Percentiles rank a stretch among this genome's conserved stretches.
phyloP scores from a whole-genome alignment of 208 protist genomes.

The Acanthamoeba castellanii region DNA sequence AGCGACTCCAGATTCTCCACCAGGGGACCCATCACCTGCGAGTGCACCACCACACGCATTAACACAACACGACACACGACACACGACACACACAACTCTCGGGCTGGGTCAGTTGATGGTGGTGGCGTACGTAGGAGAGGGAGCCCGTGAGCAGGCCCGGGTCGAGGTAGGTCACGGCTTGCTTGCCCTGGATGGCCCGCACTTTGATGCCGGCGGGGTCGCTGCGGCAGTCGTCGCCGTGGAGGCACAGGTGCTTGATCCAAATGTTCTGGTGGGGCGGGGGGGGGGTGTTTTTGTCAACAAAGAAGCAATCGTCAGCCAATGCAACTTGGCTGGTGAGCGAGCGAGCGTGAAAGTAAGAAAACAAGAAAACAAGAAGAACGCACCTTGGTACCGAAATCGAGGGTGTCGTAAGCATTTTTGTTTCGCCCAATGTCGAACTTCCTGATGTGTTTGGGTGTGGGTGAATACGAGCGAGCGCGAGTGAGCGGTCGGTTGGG shows the following conservation, averaged over 20 bases:
- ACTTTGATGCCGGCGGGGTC: conserved; percentile 63
- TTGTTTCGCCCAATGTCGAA: neutral
- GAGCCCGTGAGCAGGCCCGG: conserved; percentile 40
- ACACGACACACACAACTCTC: no score
- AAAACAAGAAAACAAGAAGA: neutral
- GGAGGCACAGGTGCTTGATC: conserved; percentile 59
- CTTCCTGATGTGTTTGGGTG: neutral
- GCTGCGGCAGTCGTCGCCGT: conserved; percentile 43
- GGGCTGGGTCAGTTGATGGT: no score
- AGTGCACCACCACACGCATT: neutral
- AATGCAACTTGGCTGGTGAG: neutral
- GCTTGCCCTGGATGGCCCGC: conserved; percentile 36
- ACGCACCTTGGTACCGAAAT: neutral
- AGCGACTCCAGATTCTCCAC: conserved; percentile 54
- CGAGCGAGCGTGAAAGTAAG: no score
- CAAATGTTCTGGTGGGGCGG: conserved; percentile 1
- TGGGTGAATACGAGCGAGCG: neutral
- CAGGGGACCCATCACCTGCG: conserved; percentile 71
- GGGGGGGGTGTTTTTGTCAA: no score
- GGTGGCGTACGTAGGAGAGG: conserved; percentile 61
- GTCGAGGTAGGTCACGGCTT: conserved; percentile 71
- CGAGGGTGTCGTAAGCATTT: conserved; percentile 12
- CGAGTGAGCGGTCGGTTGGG: no score
- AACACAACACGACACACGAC: no score
- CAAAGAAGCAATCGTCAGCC: neutral